These are phyloP conservation scores for Nicotiana benthamiana DNA, from an alignment of 257 asterid genomes.

Conservation along the genomic window DNA sequence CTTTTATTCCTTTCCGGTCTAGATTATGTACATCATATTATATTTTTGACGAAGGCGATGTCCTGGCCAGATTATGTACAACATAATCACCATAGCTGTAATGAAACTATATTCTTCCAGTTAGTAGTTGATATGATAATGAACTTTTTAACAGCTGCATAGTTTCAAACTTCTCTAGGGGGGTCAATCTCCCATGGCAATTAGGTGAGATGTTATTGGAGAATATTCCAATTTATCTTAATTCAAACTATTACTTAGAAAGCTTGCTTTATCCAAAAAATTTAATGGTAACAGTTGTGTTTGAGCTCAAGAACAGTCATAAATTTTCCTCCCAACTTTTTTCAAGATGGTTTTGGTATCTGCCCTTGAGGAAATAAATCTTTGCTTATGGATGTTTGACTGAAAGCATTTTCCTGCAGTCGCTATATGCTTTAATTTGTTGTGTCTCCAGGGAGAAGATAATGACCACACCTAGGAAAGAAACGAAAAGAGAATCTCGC, in stretches of 20 bases:
- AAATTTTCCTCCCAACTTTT: neutral
- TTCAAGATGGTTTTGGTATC: neutral
- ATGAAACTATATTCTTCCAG: neutral
- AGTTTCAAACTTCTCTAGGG: neutral
- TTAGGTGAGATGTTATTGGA: neutral
- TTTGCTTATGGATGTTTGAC: neutral
- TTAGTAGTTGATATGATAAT: neutral
- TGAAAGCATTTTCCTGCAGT: neutral
- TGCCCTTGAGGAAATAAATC: neutral
- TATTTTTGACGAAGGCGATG: too few relatives aligned
- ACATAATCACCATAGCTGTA: neutral
- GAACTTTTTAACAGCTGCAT: neutral
- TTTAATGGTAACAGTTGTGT: neutral
- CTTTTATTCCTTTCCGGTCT: neutral
- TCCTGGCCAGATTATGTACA: neutral
- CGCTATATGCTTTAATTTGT: neutral
- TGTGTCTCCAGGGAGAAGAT: slow-evolving; percentile 72
- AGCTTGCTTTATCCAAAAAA: neutral
- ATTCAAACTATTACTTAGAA: neutral
- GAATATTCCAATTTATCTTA: neutral
- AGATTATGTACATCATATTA: neutral
- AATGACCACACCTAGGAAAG: slow-evolving; percentile 73
- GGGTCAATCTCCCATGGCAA: neutral
- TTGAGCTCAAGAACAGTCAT: neutral
- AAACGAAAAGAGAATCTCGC: slow-evolving; percentile 74